Percentiles rank a stretch among this genome's conserved stretches.
Evolutionary conservation across 805 yeast species (phyloP).

Genomic region (Hanseniaspora osmophila): DNA sequence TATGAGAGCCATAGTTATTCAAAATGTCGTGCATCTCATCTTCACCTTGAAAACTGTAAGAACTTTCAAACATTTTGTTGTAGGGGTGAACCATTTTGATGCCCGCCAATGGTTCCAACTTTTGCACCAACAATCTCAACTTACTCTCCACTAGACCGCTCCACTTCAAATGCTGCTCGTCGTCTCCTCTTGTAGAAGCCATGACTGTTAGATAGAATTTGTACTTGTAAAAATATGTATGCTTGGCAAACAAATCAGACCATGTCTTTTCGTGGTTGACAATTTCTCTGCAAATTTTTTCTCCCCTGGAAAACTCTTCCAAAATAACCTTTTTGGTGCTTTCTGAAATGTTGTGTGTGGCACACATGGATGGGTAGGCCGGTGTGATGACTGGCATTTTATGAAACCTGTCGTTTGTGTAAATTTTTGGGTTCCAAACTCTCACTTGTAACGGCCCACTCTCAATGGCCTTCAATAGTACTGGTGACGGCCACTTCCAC

Average conservation of each 20-base stretch:
- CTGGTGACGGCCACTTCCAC: constrained; percentile 99
- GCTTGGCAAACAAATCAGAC: constrained; percentile 64
- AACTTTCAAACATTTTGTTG: constrained; percentile 55
- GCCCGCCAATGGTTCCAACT: constrained; percentile 65
- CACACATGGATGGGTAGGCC: constrained; percentile 91
- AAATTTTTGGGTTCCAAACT: constrained; percentile 90
- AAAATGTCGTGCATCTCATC: constrained; percentile 46
- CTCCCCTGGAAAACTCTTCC: constrained; percentile 68
- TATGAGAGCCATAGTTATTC: constrained; percentile 46
- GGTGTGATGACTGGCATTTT: constrained; percentile 97
- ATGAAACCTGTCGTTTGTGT: constrained; percentile 80
- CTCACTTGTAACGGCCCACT: constrained; percentile 94
- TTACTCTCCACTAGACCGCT: constrained; percentile 87
- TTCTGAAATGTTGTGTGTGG: constrained; percentile 85
- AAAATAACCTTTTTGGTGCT: constrained; percentile 77
- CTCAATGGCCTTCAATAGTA: constrained; percentile 78
- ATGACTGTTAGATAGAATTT: constrained; percentile 76
- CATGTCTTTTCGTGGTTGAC: constrained; percentile 49
- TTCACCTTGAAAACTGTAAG: constrained; percentile 33
- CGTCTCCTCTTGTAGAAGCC: constrained; percentile 56
- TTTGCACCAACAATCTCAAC: constrained; percentile 65
- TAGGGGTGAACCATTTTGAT: constrained; percentile 82
- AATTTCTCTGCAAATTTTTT: constrained; percentile 55
- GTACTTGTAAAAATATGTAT: constrained; percentile 69
- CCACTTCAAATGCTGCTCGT: constrained; percentile 82